A percentile compares a stretch with the other conserved stretches of the same genome.
These are phyloP conservation scores for Penicillium sp. DNA, from an alignment of 2,329 filamentous ascomycete genomes.

Conservation along the genomic window DNA sequence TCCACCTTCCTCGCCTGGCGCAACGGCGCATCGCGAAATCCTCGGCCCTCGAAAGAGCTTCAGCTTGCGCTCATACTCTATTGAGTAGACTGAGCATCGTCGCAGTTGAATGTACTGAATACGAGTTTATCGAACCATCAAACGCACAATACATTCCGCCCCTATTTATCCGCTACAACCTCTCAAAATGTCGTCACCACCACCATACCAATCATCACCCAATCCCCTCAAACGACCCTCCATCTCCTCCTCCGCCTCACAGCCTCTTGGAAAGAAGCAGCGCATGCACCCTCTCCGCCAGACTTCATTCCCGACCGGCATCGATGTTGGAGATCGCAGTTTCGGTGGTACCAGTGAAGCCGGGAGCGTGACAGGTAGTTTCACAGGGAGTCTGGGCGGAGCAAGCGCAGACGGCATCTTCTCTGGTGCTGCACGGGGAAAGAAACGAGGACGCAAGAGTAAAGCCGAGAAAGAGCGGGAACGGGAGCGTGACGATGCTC, in stretches of 20 bases:
- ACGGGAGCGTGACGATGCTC: constrained; percentile 32
- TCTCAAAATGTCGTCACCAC: constrained; percentile 41
- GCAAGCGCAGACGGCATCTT: constrained; percentile 37
- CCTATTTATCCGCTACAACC: background rate
- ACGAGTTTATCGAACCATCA: background rate
- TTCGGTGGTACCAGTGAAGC: constrained; percentile 39
- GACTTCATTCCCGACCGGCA: constrained; percentile 44
- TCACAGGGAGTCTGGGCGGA: constrained; percentile 42
- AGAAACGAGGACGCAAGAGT: constrained; percentile 40
- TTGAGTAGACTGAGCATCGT: background rate
- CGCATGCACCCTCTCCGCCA: constrained; percentile 49
- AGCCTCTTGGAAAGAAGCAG: constrained; percentile 30
- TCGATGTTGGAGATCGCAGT: constrained; percentile 31
- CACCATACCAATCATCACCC: constrained; percentile 27
- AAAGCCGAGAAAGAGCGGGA: constrained; percentile 40
- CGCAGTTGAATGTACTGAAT: background rate
- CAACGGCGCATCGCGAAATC: constrained; percentile 1
- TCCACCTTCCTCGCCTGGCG: background rate
- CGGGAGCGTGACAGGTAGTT: constrained; percentile 44
- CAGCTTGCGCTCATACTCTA: background rate
- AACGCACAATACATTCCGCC: no score
- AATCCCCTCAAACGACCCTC: constrained; percentile 44
- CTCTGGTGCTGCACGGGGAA: constrained; percentile 25
- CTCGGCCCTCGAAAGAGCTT: background rate
- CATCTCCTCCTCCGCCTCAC: constrained; percentile 39